Base-by-base conservation (phyloP, 1,284 basidiomycete genomes). In the Cerrena zonata region DNA sequence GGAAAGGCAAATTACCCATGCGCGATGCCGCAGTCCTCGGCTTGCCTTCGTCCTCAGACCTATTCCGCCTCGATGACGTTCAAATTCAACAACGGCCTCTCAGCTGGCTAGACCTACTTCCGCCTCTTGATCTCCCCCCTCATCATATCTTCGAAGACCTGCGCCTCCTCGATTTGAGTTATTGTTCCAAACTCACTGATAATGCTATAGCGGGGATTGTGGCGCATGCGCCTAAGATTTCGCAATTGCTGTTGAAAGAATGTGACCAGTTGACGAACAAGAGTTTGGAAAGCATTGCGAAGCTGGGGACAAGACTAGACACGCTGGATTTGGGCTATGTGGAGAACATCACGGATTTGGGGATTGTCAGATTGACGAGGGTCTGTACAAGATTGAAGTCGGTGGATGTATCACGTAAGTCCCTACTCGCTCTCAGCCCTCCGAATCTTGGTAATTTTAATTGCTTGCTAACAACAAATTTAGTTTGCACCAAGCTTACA, bases 331-430 rank as follows among this genome's bases (percentile, higher is more conserved):
- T 97, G 22, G 88, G 89, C 0, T 91, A 93, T 64, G 80, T 92
- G 45, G 70, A 76, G 26, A 77, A 77, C 49, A 84, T 96, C 59
- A 95, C 93, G 24, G 94, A 97, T 62, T 72, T 69, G 1, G 89
- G 79, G 1, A 74, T 96, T n/a, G 78, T 85, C 34, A 76, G 77
- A 50, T 67, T 96, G 34, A 84, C 84, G 3, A 77, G 86, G 15
- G 71, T 76, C 12, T 97, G 94, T 65, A 76, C 78, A 0, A 79
- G 87, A 25, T 70, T 97, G 27, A 77, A 86, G 48, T 91, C 89
- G 62, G 76, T 96, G 52, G 94, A 96, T 64, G 70, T 96, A 43
- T 89, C 91, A 44, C 91, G 92, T 91, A 65, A 72, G 82, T 78
- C 10, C 15, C 26, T 18, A 39, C 22, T 34, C 7, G 7, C 7